Base-by-base conservation (phyloP, 2,329 filamentous ascomycete genomes). In the Xylaria sp. region DNA sequence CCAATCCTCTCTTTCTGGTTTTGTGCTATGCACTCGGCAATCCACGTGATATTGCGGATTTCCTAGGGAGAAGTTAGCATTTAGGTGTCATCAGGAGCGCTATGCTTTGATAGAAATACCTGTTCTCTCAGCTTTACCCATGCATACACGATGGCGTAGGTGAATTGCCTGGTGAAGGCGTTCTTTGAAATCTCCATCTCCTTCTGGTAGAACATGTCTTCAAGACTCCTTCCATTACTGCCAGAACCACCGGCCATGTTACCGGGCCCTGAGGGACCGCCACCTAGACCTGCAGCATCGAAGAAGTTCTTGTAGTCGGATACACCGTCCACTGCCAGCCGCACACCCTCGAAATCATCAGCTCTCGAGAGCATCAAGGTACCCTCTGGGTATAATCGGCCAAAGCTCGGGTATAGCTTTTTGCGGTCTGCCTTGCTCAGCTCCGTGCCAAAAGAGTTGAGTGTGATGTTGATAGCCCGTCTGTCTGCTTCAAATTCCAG, bases 1-100 rank as follows among this genome's bases (percentile, higher is more conserved):
- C 93, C 92, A 80, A 99, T 98, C 80, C 96, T 90, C 82, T 99
- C 96, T 86, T 99, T 99, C 84, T 99, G 96, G 85, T 97, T 98
- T 84, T 99, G 96, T 65, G 96, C 96, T 88, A 99, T 99, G 84
- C 96, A 99, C 83, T 99, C 96, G 25, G 96, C 92, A 81, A 99
- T 99, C 96, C 96, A 99, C 61, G 96, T 98, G 78, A 99, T 97
- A 83, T 99, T 99, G 74, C 96, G 92, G 77, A 98, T 98, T 92
- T 99, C 96, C 94, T 98, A 71, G 7, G 23, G 83, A 79, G 64
- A 62, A 48, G 59, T 72, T 73, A 72, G 73, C 64, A 50, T 25
- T 15, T n/a, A 37, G 28, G 41, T 41, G 13, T 20, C 3, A 15
- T 20, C 3, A 34, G 2, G 23, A 18, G 31, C 7, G 18, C n/a